Percentiles rank a stretch among this genome's conserved stretches.
Conservation (phyloP, 2,329 filamentous ascomycete genomes). For the Tolypocladium pustulatum region DNA sequence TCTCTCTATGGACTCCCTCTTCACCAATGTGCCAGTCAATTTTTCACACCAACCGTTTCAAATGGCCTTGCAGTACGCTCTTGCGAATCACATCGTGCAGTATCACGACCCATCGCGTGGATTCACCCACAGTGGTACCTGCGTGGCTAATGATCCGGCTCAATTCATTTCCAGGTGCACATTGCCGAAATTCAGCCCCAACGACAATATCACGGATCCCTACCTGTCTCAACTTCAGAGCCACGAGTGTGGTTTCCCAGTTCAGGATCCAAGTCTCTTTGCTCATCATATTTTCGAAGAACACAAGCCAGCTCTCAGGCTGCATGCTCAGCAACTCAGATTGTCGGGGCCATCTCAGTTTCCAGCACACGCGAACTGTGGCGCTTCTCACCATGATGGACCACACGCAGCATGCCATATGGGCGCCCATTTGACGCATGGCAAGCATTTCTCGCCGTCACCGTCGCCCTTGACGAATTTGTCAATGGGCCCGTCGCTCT, state of each 20-base stretch:
- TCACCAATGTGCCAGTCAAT: conserved; percentile 1
- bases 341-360: conserved; percentile 1
- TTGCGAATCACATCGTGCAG: conserved; percentile 18
- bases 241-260: conserved; percentile 16
- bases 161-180: conserved; percentile 15
- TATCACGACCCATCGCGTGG: conserved; percentile 16
- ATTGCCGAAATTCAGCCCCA: conserved; percentile 11
- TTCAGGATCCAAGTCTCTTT: conserved; percentile 15
- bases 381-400: neutral
- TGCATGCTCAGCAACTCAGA: conserved; percentile 6
- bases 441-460: conserved; percentile 10
- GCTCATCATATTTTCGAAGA: conserved; percentile 18
- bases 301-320: conserved; percentile 9
- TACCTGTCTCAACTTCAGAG: conserved; percentile 8
- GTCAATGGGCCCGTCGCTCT: conserved; percentile 11
- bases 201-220: conserved; percentile 6
- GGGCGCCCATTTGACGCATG: neutral
- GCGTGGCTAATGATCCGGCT: conserved; percentile 16
- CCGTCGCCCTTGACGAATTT: conserved; percentile 12
- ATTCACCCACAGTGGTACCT: conserved; percentile 12
- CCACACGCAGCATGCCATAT: conserved; percentile 1
- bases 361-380: neutral
- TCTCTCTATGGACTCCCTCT: conserved; percentile 10
- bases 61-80: conserved; percentile 11
- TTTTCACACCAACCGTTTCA: conserved; percentile 8